These are phyloP conservation scores for Mycosphaerella sp. DNA, from an alignment of 2,329 filamentous ascomycete species.

Conservation along the genomic window DNA sequence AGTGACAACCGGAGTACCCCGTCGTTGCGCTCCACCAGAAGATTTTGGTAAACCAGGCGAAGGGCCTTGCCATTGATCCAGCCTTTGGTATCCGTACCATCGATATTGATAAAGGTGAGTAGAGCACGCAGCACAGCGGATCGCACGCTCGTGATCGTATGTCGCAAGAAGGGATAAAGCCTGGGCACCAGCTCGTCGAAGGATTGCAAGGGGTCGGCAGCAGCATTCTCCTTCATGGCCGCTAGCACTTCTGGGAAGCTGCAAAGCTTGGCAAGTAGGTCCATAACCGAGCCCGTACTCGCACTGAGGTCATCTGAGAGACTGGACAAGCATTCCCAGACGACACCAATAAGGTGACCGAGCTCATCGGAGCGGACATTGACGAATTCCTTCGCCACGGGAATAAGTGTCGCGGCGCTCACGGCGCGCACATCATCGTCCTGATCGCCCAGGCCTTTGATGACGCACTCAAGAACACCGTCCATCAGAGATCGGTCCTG, in stretches of 20 bases:
- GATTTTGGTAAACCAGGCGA: conserved; percentile 87
- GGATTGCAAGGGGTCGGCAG: conserved; percentile 74
- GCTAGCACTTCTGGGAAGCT: conserved; percentile 87
- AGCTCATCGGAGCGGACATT: conserved; percentile 72
- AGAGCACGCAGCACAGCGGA: conserved; percentile 88
- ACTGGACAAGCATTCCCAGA: conserved; percentile 95
- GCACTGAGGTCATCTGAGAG: conserved; percentile 96
- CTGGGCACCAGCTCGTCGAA: conserved; percentile 89
- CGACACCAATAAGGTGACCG: conserved; percentile 79
- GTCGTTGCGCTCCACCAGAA: conserved; percentile 85
- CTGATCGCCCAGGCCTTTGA: conserved; percentile 83
- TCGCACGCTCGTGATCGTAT: conserved; percentile 94
- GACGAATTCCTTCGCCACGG: conserved; percentile 93
- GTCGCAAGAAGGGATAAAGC: conserved; percentile 90
- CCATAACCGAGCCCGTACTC: conserved; percentile 98
- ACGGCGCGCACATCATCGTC: conserved; percentile 97
- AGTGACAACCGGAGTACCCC: conserved; percentile 75
- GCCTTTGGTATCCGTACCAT: conserved; percentile 69
- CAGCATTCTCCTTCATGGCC: conserved; percentile 87
- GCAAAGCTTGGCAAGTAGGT: conserved; percentile 89
- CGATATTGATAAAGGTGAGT: conserved; percentile 84
- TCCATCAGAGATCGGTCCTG: conserved; percentile 82
- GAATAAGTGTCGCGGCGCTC: conserved; percentile 93
- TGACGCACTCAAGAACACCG: conserved; percentile 83
- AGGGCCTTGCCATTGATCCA: conserved; percentile 91